Evolutionary conservation across 208 protist genomes (phyloP), one percentile per base, ranked within the genome.

Genomic region (Crithidia expoeki): DNA sequence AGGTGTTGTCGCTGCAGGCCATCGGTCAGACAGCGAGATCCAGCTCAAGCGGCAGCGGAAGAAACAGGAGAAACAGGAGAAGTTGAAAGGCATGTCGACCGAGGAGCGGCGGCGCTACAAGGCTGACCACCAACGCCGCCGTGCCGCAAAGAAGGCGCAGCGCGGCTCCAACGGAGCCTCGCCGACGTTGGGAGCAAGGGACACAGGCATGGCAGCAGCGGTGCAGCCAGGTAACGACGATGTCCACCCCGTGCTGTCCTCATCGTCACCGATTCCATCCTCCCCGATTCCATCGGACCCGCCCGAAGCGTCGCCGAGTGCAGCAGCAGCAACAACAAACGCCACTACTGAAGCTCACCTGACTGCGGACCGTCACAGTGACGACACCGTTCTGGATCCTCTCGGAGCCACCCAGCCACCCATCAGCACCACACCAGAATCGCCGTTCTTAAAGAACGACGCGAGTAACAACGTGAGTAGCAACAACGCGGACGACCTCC

Each of bases 31-130:
- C 59, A 79, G 59, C 59, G 73, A 63, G 51, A 36, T 79, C n/a
- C 49, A 62, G 12, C 72, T 63, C 34, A 65, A 55, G 49, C 72
- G 72, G 0, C 36, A 77, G 57, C 72, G 72, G 57, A 77, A 77
- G 42, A 68, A 49, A 19, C 64, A 56, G 72, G 63, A 66, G 56
- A 70, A 66, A 50, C 57, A 66, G 46, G 64, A 65, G 38, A 72
- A 50, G 51, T 30, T 77, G 72, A 70, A 71, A 42, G 40, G 9
- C 6, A 66, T 77, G 72, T 49, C 72, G 10, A 71, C 64, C 3
- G 57, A 60, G 49, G 72, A 72, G 59, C 72, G 55, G 47, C 72
- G 72, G 10, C n/a, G 50, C 57, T 71, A 71, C 72, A 59, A 49
- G 32, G 72, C 55, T 6, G 64, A 71, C 1, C 64, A 77, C 14